phyloP scores from a whole-genome alignment of 352 stramenopile genomes.

The Pythium oligandrum region DNA sequence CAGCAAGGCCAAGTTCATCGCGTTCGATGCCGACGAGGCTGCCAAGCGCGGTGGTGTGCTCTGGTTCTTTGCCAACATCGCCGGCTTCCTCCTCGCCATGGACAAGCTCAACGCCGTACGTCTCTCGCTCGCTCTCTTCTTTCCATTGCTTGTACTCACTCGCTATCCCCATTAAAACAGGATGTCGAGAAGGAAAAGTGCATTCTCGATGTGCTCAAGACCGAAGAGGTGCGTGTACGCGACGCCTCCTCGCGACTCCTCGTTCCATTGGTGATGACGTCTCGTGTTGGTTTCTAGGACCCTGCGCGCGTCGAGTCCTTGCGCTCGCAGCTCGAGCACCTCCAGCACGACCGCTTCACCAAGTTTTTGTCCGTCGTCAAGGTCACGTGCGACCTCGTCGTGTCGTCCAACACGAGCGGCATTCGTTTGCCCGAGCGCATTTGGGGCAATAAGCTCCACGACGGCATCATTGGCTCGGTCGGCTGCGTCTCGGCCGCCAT shows the following conservation, averaged over 20 bases:
- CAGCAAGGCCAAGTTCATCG: constrained; percentile 70
- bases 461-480: constrained; percentile 76
- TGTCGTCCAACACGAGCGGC: constrained; percentile 81
- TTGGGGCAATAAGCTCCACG: constrained; percentile 73
- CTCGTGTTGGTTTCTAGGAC: constrained; percentile 17
- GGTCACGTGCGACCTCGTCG: constrained; percentile 75
- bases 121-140: neutral
- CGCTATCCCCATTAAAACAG: constrained; percentile 7
- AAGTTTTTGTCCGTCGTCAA: constrained; percentile 83
- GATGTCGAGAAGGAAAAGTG: constrained; percentile 82
- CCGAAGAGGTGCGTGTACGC: constrained; percentile 30
- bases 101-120: constrained; percentile 60
- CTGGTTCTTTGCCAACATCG: constrained; percentile 83
- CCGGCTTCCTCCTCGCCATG: constrained; percentile 67
- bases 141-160: constrained; percentile 2
- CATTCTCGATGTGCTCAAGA: constrained; percentile 60
- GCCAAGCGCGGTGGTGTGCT: constrained; percentile 64
- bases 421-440: constrained; percentile 76
- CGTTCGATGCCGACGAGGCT: constrained; percentile 60
- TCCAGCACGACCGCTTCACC: constrained; percentile 63
- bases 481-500: constrained; percentile 77
- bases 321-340: constrained; percentile 50
- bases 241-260: neutral
- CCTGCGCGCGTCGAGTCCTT: constrained; percentile 40
- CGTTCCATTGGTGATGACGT: neutral